Evolutionary conservation across 345 rosid genomes (phyloP).

Genomic region (Excoecaria cochinchinensis): DNA sequence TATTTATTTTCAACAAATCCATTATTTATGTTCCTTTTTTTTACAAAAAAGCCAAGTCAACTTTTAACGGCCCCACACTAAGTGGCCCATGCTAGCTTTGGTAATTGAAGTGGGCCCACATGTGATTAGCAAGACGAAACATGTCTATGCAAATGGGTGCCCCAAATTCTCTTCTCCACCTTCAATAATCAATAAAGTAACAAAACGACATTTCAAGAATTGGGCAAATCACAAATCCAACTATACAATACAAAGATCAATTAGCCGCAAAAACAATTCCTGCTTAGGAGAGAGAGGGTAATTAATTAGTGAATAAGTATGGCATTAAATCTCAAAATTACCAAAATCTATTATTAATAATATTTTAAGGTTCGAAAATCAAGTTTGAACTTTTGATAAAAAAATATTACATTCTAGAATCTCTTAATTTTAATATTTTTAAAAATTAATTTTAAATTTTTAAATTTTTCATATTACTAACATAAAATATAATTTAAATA

Average conservation of each 20-base stretch:
- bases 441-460: too few relatives aligned
- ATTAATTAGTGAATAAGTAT: neutral
- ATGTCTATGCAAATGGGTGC: conserved; percentile 14
- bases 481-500: too few relatives aligned
- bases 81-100: too few relatives aligned
- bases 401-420: neutral
- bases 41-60: too few relatives aligned
- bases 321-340: neutral
- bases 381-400: neutral
- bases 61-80: too few relatives aligned
- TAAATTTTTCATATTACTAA: too few relatives aligned
- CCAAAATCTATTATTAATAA: neutral
- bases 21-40: too few relatives aligned
- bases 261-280: conserved; percentile 12
- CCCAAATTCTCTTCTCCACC: neutral
- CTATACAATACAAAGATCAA: neutral
- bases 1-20: too few relatives aligned
- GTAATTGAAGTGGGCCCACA: too few relatives aligned
- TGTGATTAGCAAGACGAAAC: conserved; percentile 4
- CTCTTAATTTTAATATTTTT: too few relatives aligned
- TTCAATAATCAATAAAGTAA: neutral
- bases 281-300: neutral
- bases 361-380: neutral
- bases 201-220: conserved; percentile 3
- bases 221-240: neutral